Conservation (phyloP, 129 eudicot species). For the Escallonia rubra region DNA sequence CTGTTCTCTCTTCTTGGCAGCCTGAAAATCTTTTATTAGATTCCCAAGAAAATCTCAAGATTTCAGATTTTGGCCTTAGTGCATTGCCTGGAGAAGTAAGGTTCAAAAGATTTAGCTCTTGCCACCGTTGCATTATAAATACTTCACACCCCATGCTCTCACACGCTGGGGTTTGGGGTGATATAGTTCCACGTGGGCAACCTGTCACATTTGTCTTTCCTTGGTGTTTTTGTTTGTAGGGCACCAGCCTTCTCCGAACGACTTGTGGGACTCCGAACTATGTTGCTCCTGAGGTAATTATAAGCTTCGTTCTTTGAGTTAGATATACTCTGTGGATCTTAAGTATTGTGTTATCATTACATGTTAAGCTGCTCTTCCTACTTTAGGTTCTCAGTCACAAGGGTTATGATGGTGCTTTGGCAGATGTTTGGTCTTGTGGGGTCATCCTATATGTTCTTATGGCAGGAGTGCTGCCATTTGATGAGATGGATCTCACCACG, state of each 20-base stretch:
- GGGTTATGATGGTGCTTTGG: slow-evolving; percentile 96
- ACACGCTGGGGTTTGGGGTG: too few relatives aligned
- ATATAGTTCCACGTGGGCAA: too few relatives aligned
- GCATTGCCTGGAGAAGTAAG: slow-evolving; percentile 93
- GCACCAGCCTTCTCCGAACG: slow-evolving; percentile 83
- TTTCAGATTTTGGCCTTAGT: slow-evolving; percentile 97
- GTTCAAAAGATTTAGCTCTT: not conserved
- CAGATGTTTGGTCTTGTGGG: slow-evolving; percentile 99
- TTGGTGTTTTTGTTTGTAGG: slow-evolving; percentile 37
- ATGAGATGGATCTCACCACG: slow-evolving; percentile 92
- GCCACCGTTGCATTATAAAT: too few relatives aligned
- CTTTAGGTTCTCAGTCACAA: slow-evolving; percentile 95
- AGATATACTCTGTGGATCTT: not conserved
- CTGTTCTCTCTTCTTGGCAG: slow-evolving; percentile 39
- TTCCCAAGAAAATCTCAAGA: slow-evolving; percentile 90
- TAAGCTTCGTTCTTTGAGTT: slow-evolving; percentile 1
- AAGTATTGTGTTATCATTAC: slow-evolving; percentile 8
- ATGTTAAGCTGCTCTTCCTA: slow-evolving; percentile 6
- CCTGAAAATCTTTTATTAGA: slow-evolving; percentile 96
- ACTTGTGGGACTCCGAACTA: slow-evolving; percentile 99
- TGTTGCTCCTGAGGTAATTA: slow-evolving; percentile 96
- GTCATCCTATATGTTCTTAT: slow-evolving; percentile 89
- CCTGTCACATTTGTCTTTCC: too few relatives aligned
- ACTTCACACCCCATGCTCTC: too few relatives aligned
- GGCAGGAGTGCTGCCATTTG: slow-evolving; percentile 98